Evolutionary conservation across 768 basidiomycete species (phyloP), one percentile per base, ranked within the genome.

Genomic region (Rhizopogon rudus): DNA sequence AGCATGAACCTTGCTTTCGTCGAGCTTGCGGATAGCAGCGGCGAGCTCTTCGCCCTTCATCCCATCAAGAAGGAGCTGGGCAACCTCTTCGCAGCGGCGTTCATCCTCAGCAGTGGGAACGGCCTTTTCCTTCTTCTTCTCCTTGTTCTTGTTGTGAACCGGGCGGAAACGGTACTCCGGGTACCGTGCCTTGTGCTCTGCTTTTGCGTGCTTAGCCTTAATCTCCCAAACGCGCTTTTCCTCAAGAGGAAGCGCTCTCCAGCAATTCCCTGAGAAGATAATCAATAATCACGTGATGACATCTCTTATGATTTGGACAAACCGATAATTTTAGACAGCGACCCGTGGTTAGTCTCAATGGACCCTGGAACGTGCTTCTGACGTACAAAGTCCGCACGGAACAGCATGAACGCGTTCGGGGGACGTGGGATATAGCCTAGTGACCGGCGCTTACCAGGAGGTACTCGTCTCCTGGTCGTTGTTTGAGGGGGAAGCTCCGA

Each of bases 221-320:
- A 79, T 70, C 63, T 90, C 87, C 89, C 89, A 91, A 16, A 81
- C 73, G 4, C 77, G 77, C 63, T 86, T 88, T 67, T 91, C 86
- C 14, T 84, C 80, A 16, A 82, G 76, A 0, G 87, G 85, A 3
- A 91, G 79, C 0, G 82, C 68, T 25, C 83, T 79, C 89, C 89
- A 91, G 60, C 75, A 78, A 53, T 77, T 78, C 7, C 77, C 73
- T 74, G 56, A 33, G 1, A 33, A 10, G 16, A 3, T 16, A 52
- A 45, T 22, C 2, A 20, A 40, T 13, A 17, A 29, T 39, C 20
- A 20, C 7, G 40, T 20, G 14, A 40, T 1, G 22, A 16, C 29
- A 49, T 5, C 29, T 22, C 14, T 9, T 9, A 37, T 20, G 13
- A 29, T 22, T 5, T 39, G 28, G 14, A 41, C 62, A 43, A 37